These are phyloP conservation scores for Echites panduratus DNA, from an alignment of 257 asterid species.

Conservation along the genomic window DNA sequence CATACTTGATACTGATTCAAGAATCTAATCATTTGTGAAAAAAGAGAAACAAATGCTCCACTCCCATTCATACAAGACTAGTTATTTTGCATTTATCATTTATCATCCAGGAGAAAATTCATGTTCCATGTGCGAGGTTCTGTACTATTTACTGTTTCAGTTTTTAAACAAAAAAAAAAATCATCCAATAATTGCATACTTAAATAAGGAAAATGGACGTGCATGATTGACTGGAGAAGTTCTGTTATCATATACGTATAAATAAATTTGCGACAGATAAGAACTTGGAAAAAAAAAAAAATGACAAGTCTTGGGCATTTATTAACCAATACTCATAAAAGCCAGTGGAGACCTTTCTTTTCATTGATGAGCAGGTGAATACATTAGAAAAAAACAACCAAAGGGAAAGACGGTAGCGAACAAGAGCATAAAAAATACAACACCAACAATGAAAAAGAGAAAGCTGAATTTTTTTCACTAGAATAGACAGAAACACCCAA, in stretches of 20 bases:
- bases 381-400: not conserved
- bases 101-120: not conserved
- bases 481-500: constrained; percentile 14
- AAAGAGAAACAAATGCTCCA: not conserved
- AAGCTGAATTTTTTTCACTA: constrained; percentile 3
- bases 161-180: not conserved
- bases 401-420: not conserved
- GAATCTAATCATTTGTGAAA: too few relatives aligned
- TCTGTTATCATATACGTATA: not conserved
- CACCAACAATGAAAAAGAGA: not conserved
- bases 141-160: not conserved
- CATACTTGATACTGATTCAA: not conserved
- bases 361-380: constrained; percentile 10
- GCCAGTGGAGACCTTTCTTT: not conserved
- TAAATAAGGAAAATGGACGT: not conserved
- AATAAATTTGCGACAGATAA: not conserved
- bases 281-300: constrained; percentile 7
- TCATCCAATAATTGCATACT: not conserved
- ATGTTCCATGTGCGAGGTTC: not conserved
- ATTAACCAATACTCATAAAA: constrained; percentile 1
- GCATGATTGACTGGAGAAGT: not conserved
- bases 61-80: too few relatives aligned
- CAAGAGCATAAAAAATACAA: not conserved
- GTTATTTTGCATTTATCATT: not conserved
- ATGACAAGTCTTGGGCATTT: constrained; percentile 8